phyloP scores from a whole-genome alignment of 1,284 basidiomycete species.

The Baeospora myosura region DNA sequence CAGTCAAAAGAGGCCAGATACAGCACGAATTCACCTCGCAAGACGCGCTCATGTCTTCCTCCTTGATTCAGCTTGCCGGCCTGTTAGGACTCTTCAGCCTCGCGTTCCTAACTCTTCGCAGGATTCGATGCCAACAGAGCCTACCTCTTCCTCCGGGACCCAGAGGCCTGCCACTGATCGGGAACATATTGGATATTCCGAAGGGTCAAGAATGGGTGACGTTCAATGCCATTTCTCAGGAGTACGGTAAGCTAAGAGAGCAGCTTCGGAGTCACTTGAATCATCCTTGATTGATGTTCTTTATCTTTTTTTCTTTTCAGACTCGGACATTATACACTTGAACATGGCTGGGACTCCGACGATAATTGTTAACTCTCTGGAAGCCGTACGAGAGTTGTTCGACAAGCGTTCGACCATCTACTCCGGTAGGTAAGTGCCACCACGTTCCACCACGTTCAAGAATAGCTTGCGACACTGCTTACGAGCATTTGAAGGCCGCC shows the following conservation, averaged over 20 bases:
- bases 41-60: too few relatives aligned
- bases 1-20: too few relatives aligned
- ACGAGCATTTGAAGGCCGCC: slow-evolving; percentile 3
- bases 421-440: slow-evolving; percentile 10
- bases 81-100: too few relatives aligned
- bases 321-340: slow-evolving; percentile 10
- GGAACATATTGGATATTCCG: slow-evolving; percentile 4
- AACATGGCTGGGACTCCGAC: slow-evolving; percentile 10
- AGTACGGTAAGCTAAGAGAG: background rate
- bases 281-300: background rate
- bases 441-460: too few relatives aligned
- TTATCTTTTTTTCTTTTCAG: background rate
- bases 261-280: background rate
- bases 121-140: too few relatives aligned
- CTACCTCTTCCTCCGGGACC: slow-evolving; percentile 7
- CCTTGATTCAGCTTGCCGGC: too few relatives aligned
- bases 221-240: background rate
- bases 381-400: slow-evolving; percentile 9
- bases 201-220: slow-evolving; percentile 1
- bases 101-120: too few relatives aligned
- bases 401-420: slow-evolving; percentile 11
- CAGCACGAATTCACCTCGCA: too few relatives aligned
- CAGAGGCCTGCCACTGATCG: slow-evolving; percentile 3
- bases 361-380: slow-evolving; percentile 10
- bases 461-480: background rate